Conservation (phyloP, 441 rosid genomes). For the Geranium incanum region DNA sequence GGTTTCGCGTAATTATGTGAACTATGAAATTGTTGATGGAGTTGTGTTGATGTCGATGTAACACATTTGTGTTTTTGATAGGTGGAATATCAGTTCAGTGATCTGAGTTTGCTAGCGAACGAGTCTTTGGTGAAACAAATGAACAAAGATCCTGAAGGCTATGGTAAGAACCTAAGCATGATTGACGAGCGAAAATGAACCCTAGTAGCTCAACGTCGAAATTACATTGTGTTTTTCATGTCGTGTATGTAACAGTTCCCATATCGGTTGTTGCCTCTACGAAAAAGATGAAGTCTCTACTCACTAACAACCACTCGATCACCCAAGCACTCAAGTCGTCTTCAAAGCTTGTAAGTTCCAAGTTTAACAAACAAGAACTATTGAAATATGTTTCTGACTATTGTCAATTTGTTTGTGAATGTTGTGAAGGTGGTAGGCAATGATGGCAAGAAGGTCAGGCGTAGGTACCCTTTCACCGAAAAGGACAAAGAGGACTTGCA, state of each 20-base stretch:
- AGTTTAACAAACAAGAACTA: not conserved
- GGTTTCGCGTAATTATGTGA: too few relatives aligned
- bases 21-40: not conserved
- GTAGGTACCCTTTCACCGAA: constrained; percentile 65
- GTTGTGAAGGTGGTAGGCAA: constrained; percentile 54
- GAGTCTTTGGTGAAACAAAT: constrained; percentile 72
- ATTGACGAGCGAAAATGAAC: not conserved
- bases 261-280: constrained; percentile 63
- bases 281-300: constrained; percentile 75
- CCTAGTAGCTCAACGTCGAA: not conserved
- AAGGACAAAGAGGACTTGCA: constrained; percentile 79
- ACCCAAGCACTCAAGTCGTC: constrained; percentile 69
- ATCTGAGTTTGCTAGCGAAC: constrained; percentile 85
- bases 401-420: constrained; percentile 1
- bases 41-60: not conserved
- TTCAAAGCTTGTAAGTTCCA: constrained; percentile 63
- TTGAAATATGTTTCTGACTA: not conserved
- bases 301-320: constrained; percentile 49
- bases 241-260: constrained; percentile 43
- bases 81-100: constrained; percentile 88
- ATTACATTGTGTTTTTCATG: not conserved
- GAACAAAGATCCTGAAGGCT: constrained; percentile 79
- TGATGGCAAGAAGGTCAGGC: constrained; percentile 71
- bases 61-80: constrained; percentile 22
- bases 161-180: constrained; percentile 41